These are phyloP conservation scores for Globisporangium nagaii DNA, from an alignment of 352 stramenopile species.

Conservation along the genomic window DNA sequence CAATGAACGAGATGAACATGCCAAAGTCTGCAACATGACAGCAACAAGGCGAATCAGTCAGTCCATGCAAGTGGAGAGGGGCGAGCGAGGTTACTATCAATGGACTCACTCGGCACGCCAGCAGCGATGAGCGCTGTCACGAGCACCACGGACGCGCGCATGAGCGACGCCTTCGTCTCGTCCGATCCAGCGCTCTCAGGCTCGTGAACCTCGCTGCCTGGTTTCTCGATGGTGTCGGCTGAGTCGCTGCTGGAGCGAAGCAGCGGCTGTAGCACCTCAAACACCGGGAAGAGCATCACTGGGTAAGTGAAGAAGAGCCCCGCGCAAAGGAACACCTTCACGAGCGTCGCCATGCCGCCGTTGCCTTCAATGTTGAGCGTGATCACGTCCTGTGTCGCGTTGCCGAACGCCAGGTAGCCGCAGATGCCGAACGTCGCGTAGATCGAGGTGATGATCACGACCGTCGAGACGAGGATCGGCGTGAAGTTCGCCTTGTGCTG, in stretches of 20 bases:
- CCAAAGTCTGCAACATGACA: slow-evolving; percentile 70
- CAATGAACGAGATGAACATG: slow-evolving; percentile 89
- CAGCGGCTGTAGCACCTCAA: slow-evolving; percentile 58
- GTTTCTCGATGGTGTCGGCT: no score
- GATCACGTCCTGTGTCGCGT: slow-evolving; percentile 80
- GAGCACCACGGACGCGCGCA: slow-evolving; percentile 66
- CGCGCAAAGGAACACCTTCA: slow-evolving; percentile 84
- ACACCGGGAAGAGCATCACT: slow-evolving; percentile 92
- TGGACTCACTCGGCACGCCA: slow-evolving; percentile 56
- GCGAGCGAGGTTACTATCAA: background rate
- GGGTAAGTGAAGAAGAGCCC: slow-evolving; percentile 91
- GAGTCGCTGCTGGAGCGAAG: slow-evolving; percentile 13
- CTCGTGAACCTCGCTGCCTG: background rate
- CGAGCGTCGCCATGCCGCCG: slow-evolving; percentile 55
- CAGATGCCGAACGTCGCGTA: slow-evolving; percentile 86
- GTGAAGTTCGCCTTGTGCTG: slow-evolving; percentile 71
- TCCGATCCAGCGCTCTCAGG: background rate
- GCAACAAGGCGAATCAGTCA: background rate
- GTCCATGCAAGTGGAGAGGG: background rate
- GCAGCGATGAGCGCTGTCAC: slow-evolving; percentile 76
- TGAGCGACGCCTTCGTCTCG: slow-evolving; percentile 25
- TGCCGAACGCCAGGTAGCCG: slow-evolving; percentile 84
- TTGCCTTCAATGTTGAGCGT: slow-evolving; percentile 83
- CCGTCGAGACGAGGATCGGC: slow-evolving; percentile 54
- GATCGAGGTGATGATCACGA: slow-evolving; percentile 82